Percentiles rank a stretch among this genome's conserved stretches.
Conservation (phyloP, 257 asterid genomes). For the Jaltomata sinuosa region DNA sequence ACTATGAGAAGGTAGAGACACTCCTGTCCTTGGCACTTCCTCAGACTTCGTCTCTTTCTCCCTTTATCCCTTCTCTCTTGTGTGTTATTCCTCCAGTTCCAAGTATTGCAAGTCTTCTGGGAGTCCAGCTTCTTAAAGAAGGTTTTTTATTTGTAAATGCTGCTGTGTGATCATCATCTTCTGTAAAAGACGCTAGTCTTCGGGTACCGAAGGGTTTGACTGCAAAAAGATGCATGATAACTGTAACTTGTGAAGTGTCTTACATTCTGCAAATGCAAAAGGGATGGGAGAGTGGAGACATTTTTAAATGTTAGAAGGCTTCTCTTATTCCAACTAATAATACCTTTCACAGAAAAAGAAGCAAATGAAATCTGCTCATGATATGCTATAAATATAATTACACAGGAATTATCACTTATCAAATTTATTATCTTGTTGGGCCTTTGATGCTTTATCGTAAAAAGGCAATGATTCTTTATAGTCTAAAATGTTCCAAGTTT, state of each 20-base stretch:
- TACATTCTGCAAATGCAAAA: background rate
- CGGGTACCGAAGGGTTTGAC: background rate
- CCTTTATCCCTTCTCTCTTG: background rate
- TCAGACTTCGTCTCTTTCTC: background rate
- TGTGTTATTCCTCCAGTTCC: background rate
- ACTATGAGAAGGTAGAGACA: constrained; percentile 68
- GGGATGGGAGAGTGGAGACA: background rate
- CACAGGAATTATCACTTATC: background rate
- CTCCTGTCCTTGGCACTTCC: background rate
- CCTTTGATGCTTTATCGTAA: background rate
- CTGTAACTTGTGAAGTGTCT: background rate
- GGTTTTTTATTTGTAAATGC: background rate
- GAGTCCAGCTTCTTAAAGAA: background rate
- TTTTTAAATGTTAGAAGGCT: background rate
- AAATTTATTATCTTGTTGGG: background rate
- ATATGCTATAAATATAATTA: background rate
- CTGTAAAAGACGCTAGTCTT: background rate
- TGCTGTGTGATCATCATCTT: background rate
- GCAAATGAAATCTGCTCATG: background rate
- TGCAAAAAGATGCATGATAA: background rate
- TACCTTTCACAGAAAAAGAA: background rate
- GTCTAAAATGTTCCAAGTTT: background rate
- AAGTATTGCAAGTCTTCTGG: background rate
- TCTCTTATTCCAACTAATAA: background rate
- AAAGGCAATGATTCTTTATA: background rate